Base-by-base conservation (phyloP, 1,284 basidiomycete genomes). In the Leccinum griseonigrum region DNA sequence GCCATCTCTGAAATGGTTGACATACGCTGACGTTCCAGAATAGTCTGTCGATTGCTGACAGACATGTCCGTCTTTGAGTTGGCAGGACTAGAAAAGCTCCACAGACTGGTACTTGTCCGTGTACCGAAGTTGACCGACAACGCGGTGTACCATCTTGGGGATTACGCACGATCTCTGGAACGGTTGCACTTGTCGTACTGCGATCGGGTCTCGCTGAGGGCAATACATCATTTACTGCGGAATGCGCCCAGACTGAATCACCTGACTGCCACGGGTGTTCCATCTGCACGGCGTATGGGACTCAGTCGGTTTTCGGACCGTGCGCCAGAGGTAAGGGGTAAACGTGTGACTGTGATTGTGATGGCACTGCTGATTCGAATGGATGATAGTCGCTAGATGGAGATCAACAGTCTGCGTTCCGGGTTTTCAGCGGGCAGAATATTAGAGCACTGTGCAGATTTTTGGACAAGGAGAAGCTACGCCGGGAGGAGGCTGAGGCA, bases 101-200 rank as follows among this genome's bases (percentile, higher is more conserved):
- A 87, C 61, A 84, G 93, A 16, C 84, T 98, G 50, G 92, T 91
- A 61, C 80, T 97, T 43, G 91, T 94, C 51, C 87, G 94, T 58
- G 80, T 90, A 9, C 83, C 84, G 13, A 84, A 82, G 66, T 66
- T 89, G 67, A 89, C 88, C 5, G 88, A 89, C 71, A 84, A 86
- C 67, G 86, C 82, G 7, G 72, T 88, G 38, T 91, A 91, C 67
- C 78, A 86, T 64, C 75, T 87, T 3, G 81, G 83, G 66, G 91
- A 87, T 66, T 83, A 93, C 80, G 74, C 83, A 61, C 76, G 81
- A 52, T 83, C 83, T 16, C 79, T 98, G 62, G 92, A 95, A 71
- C 85, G 94, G 13, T 83, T 97, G 52, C 92, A 97, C 70, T 77
- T 98, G 11, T 93, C 92, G 14, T 95, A 95, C 74, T 98, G 95